These are phyloP conservation scores for Adansonia madagascariensis DNA, from an alignment of 441 rosid genomes.

Conservation along the genomic window DNA sequence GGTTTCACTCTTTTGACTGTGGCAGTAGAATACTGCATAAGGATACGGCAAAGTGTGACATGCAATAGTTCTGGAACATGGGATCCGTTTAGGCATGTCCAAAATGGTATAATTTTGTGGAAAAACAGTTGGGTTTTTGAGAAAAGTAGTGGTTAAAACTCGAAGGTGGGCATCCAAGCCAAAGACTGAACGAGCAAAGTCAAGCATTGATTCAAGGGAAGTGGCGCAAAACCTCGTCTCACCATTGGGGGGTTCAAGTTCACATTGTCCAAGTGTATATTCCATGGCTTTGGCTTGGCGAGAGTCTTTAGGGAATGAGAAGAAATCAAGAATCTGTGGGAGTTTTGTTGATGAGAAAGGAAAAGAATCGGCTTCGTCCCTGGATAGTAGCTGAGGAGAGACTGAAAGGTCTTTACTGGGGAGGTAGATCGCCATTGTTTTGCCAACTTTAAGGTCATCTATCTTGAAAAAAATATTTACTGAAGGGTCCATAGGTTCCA, in stretches of 20 bases:
- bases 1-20: slow-evolving; percentile 50
- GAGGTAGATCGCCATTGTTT: slow-evolving; percentile 50
- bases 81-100: slow-evolving; percentile 44
- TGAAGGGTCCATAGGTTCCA: slow-evolving; percentile 41
- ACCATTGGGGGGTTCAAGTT: slow-evolving; percentile 47
- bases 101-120: slow-evolving; percentile 59
- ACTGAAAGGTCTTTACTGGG: slow-evolving; percentile 42
- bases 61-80: slow-evolving; percentile 46
- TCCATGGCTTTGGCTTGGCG: slow-evolving; percentile 74
- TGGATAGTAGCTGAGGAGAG: slow-evolving; percentile 61
- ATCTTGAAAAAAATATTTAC: slow-evolving; percentile 55
- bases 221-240: slow-evolving; percentile 65
- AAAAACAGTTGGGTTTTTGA: neutral
- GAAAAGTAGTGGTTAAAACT: slow-evolving; percentile 47
- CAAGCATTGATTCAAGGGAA: slow-evolving; percentile 76
- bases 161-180: slow-evolving; percentile 43
- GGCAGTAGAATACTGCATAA: slow-evolving; percentile 73
- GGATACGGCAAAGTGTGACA: slow-evolving; percentile 86
- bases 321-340: slow-evolving; percentile 52
- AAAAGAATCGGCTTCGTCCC: slow-evolving; percentile 57
- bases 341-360: slow-evolving; percentile 66
- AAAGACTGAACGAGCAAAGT: slow-evolving; percentile 46
- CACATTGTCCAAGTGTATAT: slow-evolving; percentile 59
- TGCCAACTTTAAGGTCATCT: slow-evolving; percentile 51
- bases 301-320: slow-evolving; percentile 58